Conservation (phyloP, 192 early-diverging fungal genomes). For the Radiomyces spectabilis region DNA sequence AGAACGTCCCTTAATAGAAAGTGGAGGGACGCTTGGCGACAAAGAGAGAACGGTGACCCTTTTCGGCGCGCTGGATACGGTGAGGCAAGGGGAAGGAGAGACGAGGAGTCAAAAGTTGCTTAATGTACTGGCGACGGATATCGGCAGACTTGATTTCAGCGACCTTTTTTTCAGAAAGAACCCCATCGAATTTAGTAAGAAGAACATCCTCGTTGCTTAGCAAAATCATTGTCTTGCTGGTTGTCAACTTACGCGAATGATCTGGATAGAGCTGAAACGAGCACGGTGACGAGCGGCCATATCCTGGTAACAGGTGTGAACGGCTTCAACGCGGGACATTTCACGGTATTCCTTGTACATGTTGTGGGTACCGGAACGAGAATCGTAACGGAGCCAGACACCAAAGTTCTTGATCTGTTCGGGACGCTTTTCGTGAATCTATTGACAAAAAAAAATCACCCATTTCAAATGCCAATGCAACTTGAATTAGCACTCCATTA, state of each 20-base stretch:
- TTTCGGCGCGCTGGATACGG: conserved; percentile 79
- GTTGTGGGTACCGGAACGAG: conserved; percentile 99
- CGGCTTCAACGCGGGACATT: conserved; percentile 70
- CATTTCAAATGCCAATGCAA: too few relatives aligned
- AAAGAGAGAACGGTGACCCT: conserved; percentile 78
- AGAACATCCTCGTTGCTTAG: not conserved
- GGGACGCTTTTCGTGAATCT: conserved; percentile 92
- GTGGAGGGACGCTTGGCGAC: conserved; percentile 90
- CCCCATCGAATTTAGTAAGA: too few relatives aligned
- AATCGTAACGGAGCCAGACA: conserved; percentile 99
- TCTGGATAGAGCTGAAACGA: conserved; percentile 93
- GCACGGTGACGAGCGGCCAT: conserved; percentile 98
- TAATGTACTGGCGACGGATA: conserved; percentile 95
- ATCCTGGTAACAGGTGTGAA: conserved; percentile 79
- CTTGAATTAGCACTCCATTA: conserved; percentile 36
- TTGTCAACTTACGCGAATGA: conserved; percentile 88
- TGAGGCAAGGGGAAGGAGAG: conserved; percentile 98
- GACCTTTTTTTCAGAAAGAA: not conserved
- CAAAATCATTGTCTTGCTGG: conserved; percentile 35
- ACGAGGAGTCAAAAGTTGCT: conserved; percentile 79
- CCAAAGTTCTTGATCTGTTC: conserved; percentile 94
- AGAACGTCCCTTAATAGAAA: too few relatives aligned
- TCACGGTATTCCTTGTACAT: conserved; percentile 99
- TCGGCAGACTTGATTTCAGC: conserved; percentile 72
- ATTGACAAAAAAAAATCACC: not conserved